phyloP scores from a whole-genome alignment of 2,329 filamentous ascomycete genomes.

The Ceratocystis eucalypticola region DNA sequence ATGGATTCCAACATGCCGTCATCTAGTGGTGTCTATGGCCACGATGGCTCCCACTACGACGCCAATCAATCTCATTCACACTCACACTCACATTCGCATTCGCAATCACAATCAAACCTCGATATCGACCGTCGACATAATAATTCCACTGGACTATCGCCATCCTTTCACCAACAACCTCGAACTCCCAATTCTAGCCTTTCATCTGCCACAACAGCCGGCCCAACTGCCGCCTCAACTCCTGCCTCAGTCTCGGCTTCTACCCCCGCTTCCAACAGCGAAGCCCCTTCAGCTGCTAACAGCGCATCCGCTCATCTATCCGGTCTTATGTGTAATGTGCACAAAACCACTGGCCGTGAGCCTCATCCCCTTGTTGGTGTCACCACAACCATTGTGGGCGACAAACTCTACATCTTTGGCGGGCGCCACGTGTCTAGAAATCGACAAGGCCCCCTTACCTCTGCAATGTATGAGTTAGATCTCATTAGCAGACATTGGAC shows the following conservation, averaged over 20 bases:
- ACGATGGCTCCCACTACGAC: slow-evolving; percentile 17
- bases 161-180: slow-evolving; percentile 31
- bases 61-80: slow-evolving; percentile 27
- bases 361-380: slow-evolving; percentile 86
- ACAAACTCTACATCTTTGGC: slow-evolving; percentile 94
- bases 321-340: slow-evolving; percentile 57
- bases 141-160: slow-evolving; percentile 42
- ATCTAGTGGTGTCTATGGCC: slow-evolving; percentile 16
- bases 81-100: not conserved
- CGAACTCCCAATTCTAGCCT: slow-evolving; percentile 18
- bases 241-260: slow-evolving; percentile 38
- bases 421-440: slow-evolving; percentile 76
- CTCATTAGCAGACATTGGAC: slow-evolving; percentile 86
- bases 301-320: slow-evolving; percentile 46
- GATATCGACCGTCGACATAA: slow-evolving; percentile 39
- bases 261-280: slow-evolving; percentile 9
- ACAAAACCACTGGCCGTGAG: slow-evolving; percentile 77
- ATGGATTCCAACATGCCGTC: slow-evolving; percentile 17
- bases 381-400: slow-evolving; percentile 85
- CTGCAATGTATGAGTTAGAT: slow-evolving; percentile 87
- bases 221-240: slow-evolving; percentile 37
- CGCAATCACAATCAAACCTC: slow-evolving; percentile 21
- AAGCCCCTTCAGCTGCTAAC: slow-evolving; percentile 29
- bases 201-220: not conserved
- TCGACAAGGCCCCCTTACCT: slow-evolving; percentile 65